Evolutionary conservation across 306 rosid genomes (phyloP).

Genomic region (Heteromeles arbutifolia): DNA sequence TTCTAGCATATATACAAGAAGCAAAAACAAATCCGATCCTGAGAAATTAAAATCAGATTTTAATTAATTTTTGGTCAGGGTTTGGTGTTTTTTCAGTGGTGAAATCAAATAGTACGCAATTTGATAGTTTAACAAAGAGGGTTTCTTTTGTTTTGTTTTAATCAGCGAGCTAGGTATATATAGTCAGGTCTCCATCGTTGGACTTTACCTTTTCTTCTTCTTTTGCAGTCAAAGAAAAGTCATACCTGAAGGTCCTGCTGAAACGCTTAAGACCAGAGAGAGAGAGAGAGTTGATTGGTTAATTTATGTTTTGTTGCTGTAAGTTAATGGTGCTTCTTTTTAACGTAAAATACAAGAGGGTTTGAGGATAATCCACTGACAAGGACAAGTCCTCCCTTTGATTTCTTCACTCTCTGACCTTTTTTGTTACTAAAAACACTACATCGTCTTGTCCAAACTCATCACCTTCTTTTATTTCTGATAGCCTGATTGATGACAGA

Average conservation of each 20-base stretch:
- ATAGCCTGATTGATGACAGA: constrained; percentile 5
- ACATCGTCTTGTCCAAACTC: constrained; percentile 15
- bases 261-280: constrained; percentile 21
- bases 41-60: not conserved
- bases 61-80: not conserved
- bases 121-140: not conserved
- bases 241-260: constrained; percentile 37
- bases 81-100: constrained; percentile 17
- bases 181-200: constrained; percentile 75
- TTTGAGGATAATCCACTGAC: constrained; percentile 30
- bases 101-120: not conserved
- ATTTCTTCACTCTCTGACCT: constrained; percentile 23
- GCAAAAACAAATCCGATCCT: not conserved
- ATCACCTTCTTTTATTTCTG: constrained; percentile 1
- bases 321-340: not conserved
- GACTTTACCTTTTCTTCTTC: constrained; percentile 39
- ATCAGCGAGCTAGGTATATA: not conserved
- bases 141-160: constrained; percentile 16
- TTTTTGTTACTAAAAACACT: constrained; percentile 34
- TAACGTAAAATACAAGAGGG: constrained; percentile 28
- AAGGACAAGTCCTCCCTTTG: constrained; percentile 52
- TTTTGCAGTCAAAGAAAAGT: constrained; percentile 74
- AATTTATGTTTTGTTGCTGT: not conserved
- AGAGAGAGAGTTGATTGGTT: constrained; percentile 18
- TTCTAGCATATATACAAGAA: not conserved